phyloP scores from a whole-genome alignment of 371 early-diverging fungal species.

The Gilbertella persicaria region DNA sequence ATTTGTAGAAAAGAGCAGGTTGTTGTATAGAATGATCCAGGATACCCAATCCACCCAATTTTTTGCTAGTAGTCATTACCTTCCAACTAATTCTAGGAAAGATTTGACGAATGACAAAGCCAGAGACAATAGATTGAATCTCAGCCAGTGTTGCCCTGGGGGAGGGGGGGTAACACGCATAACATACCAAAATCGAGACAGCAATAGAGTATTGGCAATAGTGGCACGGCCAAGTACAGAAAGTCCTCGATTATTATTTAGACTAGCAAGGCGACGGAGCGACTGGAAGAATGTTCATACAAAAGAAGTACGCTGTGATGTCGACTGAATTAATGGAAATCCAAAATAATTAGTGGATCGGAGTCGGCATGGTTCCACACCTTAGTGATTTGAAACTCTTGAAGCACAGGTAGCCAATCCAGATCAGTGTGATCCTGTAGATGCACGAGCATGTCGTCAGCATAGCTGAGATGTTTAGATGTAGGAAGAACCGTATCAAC shows the following conservation, averaged over 20 bases:
- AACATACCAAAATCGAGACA: conserved; percentile 22
- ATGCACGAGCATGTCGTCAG: conserved; percentile 9
- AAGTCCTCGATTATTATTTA: conserved; percentile 3
- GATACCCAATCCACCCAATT: neutral
- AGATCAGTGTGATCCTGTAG: neutral
- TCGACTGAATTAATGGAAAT: neutral
- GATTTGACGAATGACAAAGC: neutral
- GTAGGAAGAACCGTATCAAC: neutral
- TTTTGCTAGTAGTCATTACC: neutral
- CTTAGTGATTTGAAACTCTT: neutral
- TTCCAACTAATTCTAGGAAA: conserved; percentile 1
- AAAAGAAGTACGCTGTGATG: neutral
- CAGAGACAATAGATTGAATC: neutral
- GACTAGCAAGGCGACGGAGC: neutral
- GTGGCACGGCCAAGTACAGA: conserved; percentile 18
- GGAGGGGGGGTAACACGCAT: conserved; percentile 1
- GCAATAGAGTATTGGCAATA: conserved; percentile 15
- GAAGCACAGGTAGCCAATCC: neutral
- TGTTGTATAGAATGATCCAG: conserved; percentile 6
- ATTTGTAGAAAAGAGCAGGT: conserved; percentile 1
- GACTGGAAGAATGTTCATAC: neutral
- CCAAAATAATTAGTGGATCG: neutral
- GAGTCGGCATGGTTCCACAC: neutral
- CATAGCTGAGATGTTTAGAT: conserved; percentile 6
- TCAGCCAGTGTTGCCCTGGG: neutral